Base-by-base conservation (phyloP, 2,329 filamentous ascomycete genomes). In the Pseudodiploospora longispora region DNA sequence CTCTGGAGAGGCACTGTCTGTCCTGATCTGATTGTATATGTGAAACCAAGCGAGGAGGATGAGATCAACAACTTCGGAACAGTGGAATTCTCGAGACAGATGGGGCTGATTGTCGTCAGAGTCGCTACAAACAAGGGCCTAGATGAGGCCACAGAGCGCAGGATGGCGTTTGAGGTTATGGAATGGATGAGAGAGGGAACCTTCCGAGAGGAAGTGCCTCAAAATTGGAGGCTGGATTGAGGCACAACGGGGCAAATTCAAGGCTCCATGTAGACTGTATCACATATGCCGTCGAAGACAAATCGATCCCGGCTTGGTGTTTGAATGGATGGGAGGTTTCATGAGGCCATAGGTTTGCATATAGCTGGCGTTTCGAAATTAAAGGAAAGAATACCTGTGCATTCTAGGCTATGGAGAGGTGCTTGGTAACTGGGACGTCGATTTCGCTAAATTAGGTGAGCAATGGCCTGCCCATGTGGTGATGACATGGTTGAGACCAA, bases 1-100 rank as follows among this genome's bases (percentile, higher is more conserved):
- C 76, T 96, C 27, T 97, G 91, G 91, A 82, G 90, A 7, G 87
- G 88, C 7, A 85, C 87, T 43, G 75, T 90, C 1, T 87, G 85
- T 0, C 81, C 91, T 0, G 91, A 97, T 62, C 67, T 91, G 38
- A 85, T 85, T 1, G 71, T 93, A 29, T 87, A 85, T 56, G 75
- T 85, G 12, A 73, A 70, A 55, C 54, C 60, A 33, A 54, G 55
- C 38, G 32, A 55, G 6, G 61, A 64, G 34, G 63, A 65, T 10
- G 66, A 67, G 43, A 58, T 62, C 37, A 51, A 52, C n/a, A 59
- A 53, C 27, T 50, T 41, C 38, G 74, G 71, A 3, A 64, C 67
- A 0, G 79, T 85, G 5, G 80, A 85, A 55, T 70, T 83, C 37
- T 54, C 52, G 38, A 69, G 68, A 43, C 73, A 74, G 42, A 70